Conservation (phyloP, 768 basidiomycete species). For the Mycena alexandri region DNA sequence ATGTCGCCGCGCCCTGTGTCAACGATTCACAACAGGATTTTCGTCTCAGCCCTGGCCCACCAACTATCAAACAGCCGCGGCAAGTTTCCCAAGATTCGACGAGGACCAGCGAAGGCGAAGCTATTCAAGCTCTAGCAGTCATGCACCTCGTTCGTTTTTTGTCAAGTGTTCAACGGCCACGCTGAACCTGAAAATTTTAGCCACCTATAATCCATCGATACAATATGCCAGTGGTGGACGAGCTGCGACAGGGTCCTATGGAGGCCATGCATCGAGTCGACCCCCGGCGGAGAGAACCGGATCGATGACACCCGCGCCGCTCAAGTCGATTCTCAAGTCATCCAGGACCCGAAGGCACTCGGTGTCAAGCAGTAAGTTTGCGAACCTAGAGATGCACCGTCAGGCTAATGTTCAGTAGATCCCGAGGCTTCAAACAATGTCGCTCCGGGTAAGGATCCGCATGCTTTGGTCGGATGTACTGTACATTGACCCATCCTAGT, state of each 20-base stretch:
- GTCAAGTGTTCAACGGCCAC: too few relatives aligned
- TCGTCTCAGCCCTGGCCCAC: conserved; percentile 1
- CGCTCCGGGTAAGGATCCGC: not conserved
- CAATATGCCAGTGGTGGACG: not conserved
- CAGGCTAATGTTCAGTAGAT: not conserved
- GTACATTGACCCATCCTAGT: not conserved
- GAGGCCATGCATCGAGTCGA: not conserved
- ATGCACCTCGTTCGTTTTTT: not conserved
- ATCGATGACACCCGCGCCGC: conserved; percentile 13
- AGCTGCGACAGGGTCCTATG: not conserved
- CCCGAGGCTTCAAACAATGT: not conserved
- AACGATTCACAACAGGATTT: not conserved
- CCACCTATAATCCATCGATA: not conserved
- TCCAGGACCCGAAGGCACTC: conserved; percentile 22
- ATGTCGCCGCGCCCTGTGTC: conserved; percentile 19
- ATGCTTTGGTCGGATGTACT: too few relatives aligned
- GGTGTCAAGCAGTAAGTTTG: conserved; percentile 16
- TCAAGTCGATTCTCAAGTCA: conserved; percentile 2
- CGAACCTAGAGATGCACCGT: not conserved
- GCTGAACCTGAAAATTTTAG: not conserved
- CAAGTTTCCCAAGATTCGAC: too few relatives aligned
- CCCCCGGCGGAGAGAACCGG: not conserved
- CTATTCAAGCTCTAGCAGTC: not conserved
- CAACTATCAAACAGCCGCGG: too few relatives aligned
- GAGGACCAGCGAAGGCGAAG: not conserved